Base-by-base conservation (phyloP, 176 grass and related monocot species). In the Avena insularis region DNA sequence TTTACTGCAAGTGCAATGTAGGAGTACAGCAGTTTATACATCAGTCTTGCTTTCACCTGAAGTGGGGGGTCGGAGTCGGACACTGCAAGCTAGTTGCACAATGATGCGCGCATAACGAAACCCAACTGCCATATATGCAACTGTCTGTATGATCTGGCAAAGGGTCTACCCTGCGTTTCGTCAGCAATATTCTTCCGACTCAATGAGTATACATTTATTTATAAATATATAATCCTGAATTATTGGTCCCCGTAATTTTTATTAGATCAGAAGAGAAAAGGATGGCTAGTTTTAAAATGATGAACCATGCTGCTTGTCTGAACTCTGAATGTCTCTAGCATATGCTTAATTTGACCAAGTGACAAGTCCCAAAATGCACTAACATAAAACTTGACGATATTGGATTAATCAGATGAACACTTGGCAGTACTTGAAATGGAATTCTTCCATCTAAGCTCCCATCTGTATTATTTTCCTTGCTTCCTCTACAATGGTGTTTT, bases 401-500 rank as follows among this genome's bases (percentile, higher is more conserved):
- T 31, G 38, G 31, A 33, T 83, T 53, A 16, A 69, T 61, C 6
- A 60, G 12, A 10, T 54, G 13, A 38, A 70, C 40, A 76, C 0
- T 68, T 60, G 45, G 43, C 68, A 70, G 67, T 43, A 83, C 23
- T 23, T 11, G 70, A 75, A 77, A 70, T 87, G 88, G 74, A 81
- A 87, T 92, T 90, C 55, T 90, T 58, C 79, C 88, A 92, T 59
- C 88, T 47, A 25, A 82, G 79, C 29, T 63, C 84, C 79, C 79
- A 35, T 67, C 78, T 51, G 59, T 63, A 49, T 14, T 49, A 79
- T 68, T 72, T 85, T 47, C 17, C 12, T 29, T 59, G 23, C 47
- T 12, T 71, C 46, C 45, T 73, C 55, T 75, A 77, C 14, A 60
- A 84, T 86, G 81, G 43, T 53, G 58, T 69, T 58, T 73, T 35